These are phyloP conservation scores for Austropuccinia psidii DNA, from an alignment of 1,284 basidiomycete species.

Conservation along the genomic window DNA sequence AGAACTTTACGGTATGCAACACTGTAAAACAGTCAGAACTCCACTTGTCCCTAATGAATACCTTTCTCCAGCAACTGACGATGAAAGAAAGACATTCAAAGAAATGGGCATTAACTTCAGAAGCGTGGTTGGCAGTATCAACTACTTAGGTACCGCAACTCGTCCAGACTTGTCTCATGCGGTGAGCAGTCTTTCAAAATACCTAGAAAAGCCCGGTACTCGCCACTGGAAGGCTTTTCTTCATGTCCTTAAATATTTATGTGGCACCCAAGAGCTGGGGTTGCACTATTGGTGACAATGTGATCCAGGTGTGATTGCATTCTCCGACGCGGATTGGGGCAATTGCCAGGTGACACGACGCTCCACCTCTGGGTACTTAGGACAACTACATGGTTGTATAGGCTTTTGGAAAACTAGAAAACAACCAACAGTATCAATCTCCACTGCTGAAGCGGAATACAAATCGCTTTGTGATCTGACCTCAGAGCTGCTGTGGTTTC, in stretches of 20 bases:
- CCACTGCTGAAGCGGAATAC: no score
- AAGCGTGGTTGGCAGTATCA: background rate
- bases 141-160: background rate
- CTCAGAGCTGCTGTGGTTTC: no score
- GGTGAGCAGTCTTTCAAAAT: background rate
- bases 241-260: background rate
- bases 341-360: conserved; percentile 10
- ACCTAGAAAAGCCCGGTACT: background rate
- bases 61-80: no score
- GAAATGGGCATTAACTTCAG: background rate
- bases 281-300: no score
- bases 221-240: background rate
- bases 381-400: conserved; percentile 3
- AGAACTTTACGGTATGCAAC: no score
- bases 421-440: no score
- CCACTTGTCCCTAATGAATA: no score
- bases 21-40: no score
- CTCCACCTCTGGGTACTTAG: conserved; percentile 27
- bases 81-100: no score
- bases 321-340: conserved; percentile 36
- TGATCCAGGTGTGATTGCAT: no score
- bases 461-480: no score
- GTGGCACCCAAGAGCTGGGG: background rate
- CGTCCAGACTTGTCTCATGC: background rate
- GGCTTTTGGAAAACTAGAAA: conserved; percentile 7